phyloP scores from a whole-genome alignment of 208 protist species.

The Wallacemonas sp. region DNA sequence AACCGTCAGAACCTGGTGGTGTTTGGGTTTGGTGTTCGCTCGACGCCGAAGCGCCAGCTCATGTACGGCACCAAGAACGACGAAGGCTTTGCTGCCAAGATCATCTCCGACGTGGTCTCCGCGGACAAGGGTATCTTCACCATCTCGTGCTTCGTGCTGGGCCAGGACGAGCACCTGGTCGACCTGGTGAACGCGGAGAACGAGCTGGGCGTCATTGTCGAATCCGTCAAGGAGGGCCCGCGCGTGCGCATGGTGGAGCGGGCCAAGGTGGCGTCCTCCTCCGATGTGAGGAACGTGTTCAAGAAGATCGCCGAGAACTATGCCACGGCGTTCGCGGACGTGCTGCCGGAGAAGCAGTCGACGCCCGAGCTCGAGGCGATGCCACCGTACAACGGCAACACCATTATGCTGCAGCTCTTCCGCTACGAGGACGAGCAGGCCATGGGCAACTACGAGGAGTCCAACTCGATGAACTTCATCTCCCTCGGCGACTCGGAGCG shows the following conservation, averaged over 20 bases:
- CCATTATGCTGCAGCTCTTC: slow-evolving; percentile 82
- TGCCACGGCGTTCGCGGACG: slow-evolving; percentile 66
- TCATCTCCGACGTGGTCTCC: slow-evolving; percentile 67
- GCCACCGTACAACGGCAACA: slow-evolving; percentile 84
- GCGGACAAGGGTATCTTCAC: slow-evolving; percentile 57
- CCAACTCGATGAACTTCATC: slow-evolving; percentile 87
- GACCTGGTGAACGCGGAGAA: slow-evolving; percentile 85
- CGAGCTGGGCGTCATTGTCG: slow-evolving; percentile 79
- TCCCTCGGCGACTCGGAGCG: slow-evolving; percentile 83
- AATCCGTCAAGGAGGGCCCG: slow-evolving; percentile 88
- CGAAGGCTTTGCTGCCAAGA: slow-evolving; percentile 69
- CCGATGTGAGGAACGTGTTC: slow-evolving; percentile 61
- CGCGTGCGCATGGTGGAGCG: slow-evolving; percentile 83
- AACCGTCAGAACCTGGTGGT: slow-evolving; percentile 82
- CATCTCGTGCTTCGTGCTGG: slow-evolving; percentile 78
- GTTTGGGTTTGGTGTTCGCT: slow-evolving; percentile 83
- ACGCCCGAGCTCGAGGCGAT: slow-evolving; percentile 80
- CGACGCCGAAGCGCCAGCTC: slow-evolving; percentile 81
- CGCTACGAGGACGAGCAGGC: slow-evolving; percentile 75
- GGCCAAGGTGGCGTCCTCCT: slow-evolving; percentile 41
- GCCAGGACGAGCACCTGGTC: slow-evolving; percentile 64
- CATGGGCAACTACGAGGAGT: slow-evolving; percentile 70
- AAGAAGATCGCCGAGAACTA: slow-evolving; percentile 79
- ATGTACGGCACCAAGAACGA: slow-evolving; percentile 63
- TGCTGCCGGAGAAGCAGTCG: slow-evolving; percentile 78